Evolutionary conservation across 148 eudicot genomes (phyloP).

Genomic region (Agrostemma githago): DNA sequence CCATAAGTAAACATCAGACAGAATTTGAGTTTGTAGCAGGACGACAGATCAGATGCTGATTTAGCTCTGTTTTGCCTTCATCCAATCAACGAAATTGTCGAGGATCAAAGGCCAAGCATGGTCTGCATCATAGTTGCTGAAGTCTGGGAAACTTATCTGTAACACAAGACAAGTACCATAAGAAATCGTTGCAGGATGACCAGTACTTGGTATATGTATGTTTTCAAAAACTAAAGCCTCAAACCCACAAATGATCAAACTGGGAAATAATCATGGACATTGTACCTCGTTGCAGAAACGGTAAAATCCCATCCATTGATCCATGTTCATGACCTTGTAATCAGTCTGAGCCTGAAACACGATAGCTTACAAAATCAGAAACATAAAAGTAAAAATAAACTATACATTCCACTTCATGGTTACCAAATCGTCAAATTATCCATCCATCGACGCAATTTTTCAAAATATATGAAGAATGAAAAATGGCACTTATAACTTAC

Average conservation of each 20-base stretch:
- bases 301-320: slow-evolving; percentile 95
- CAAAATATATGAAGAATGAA: background rate
- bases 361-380: background rate
- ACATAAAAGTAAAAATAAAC: background rate
- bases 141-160: slow-evolving; percentile 84
- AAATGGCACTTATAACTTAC: slow-evolving; percentile 31
- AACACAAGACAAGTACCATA: background rate
- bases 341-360: slow-evolving; percentile 65
- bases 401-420: background rate
- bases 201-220: no score
- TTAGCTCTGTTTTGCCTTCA: slow-evolving; percentile 56
- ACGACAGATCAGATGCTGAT: background rate
- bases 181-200: background rate
- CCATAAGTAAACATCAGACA: background rate
- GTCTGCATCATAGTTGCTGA: slow-evolving; percentile 62
- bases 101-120: slow-evolving; percentile 90
- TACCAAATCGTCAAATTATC: background rate
- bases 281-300: slow-evolving; percentile 88
- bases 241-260: background rate
- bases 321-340: slow-evolving; percentile 94
- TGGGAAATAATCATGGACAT: slow-evolving; percentile 3
- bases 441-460: background rate
- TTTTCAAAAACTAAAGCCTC: background rate
- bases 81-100: slow-evolving; percentile 94
- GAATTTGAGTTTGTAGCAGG: background rate